phyloP scores from a whole-genome alignment of 495 filamentous ascomycete genomes.

The Aspergillus panamensis region DNA sequence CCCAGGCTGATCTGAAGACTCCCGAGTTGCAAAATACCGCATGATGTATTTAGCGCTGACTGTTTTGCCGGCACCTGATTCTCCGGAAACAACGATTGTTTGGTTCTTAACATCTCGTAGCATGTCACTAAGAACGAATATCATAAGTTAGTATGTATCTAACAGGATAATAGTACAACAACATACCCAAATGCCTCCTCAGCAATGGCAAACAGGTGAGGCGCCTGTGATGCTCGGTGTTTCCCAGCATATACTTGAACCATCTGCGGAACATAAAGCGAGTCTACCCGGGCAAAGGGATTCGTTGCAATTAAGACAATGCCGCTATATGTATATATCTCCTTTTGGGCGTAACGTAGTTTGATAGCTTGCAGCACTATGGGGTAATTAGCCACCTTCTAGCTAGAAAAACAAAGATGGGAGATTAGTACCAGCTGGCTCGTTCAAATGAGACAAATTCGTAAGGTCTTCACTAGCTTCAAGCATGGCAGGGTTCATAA shows the following conservation, averaged over 20 bases:
- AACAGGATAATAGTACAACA: slow-evolving; percentile 5
- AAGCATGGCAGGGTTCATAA: slow-evolving; percentile 98
- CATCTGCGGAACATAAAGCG: slow-evolving; percentile 98
- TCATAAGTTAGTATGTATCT: slow-evolving; percentile 6
- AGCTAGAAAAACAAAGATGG: background rate
- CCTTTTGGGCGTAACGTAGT: slow-evolving; percentile 95
- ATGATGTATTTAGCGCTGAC: slow-evolving; percentile 99
- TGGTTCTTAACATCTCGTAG: slow-evolving; percentile 92
- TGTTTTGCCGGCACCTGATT: slow-evolving; percentile 97
- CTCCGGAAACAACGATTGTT: slow-evolving; percentile 96
- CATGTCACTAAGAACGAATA: slow-evolving; percentile 70
- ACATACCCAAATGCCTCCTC: slow-evolving; percentile 97
- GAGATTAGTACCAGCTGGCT: slow-evolving; percentile 78
- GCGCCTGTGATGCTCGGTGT: slow-evolving; percentile 91
- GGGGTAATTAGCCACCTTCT: slow-evolving; percentile 33
- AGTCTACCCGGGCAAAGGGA: slow-evolving; percentile 96
- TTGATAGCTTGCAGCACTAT: slow-evolving; percentile 95
- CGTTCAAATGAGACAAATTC: slow-evolving; percentile 95
- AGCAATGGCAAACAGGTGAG: slow-evolving; percentile 97
- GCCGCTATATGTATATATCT: slow-evolving; percentile 99
- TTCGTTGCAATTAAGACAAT: slow-evolving; percentile 99
- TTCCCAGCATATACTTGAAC: slow-evolving; percentile 98
- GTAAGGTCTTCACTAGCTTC: slow-evolving; percentile 99
- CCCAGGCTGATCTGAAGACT: slow-evolving; percentile 84
- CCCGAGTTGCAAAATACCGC: slow-evolving; percentile 97